A percentile compares a stretch with the other conserved stretches of the same genome.
These are phyloP conservation scores for Comarum palustre DNA, from an alignment of 306 rosid species.

Conservation along the genomic window DNA sequence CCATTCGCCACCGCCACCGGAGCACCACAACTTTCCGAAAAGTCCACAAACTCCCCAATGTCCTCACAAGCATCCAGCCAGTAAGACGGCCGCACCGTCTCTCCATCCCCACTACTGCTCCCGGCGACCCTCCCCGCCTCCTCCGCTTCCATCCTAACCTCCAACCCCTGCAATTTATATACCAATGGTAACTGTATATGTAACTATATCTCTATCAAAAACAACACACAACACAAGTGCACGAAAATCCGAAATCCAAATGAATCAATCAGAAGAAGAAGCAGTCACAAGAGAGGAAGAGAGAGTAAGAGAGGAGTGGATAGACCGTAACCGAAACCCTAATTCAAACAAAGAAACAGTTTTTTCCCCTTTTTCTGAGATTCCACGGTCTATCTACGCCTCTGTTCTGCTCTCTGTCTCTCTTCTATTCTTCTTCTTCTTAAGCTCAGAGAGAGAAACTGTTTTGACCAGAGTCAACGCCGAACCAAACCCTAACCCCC, in stretches of 20 bases:
- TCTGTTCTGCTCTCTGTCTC: conserved; percentile 24
- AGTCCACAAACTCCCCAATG: conserved; percentile 51
- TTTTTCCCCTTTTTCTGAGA: neutral
- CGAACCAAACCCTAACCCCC: neutral
- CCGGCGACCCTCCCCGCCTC: neutral
- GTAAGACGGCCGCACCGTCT: conserved; percentile 46
- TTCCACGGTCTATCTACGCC: conserved; percentile 26
- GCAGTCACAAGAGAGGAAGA: neutral
- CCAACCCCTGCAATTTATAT: neutral
- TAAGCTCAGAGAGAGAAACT: neutral
- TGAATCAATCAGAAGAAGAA: neutral
- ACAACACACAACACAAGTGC: neutral
- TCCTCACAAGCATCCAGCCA: conserved; percentile 96
- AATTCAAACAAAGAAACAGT: neutral
- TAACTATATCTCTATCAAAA: neutral
- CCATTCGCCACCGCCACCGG: conserved; percentile 33
- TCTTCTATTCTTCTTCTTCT: conserved; percentile 7
- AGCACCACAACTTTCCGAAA: conserved; percentile 36
- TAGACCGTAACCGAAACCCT: conserved; percentile 23
- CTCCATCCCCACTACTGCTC: conserved; percentile 16
- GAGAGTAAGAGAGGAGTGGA: conserved; percentile 27
- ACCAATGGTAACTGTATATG: neutral
- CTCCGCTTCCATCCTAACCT: conserved; percentile 47
- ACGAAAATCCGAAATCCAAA: neutral
- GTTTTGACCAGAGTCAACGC: conserved; percentile 1